Base-by-base conservation (phyloP, 139 green algal species). In the Cymbomonas tetramitiformis region DNA sequence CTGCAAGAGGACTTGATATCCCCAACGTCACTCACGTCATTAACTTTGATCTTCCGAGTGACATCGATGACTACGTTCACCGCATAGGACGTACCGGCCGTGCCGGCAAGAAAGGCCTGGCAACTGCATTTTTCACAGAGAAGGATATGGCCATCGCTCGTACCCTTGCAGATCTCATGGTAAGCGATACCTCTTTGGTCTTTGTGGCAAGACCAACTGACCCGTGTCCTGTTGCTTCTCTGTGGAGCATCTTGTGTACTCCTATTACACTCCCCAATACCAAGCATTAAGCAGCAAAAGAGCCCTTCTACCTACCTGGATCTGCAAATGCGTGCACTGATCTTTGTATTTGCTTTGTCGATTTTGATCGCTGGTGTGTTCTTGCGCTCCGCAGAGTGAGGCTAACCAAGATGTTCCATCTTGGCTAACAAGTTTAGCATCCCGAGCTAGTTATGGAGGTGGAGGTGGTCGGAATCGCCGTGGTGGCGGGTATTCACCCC, bases 61-160 rank as follows among this genome's bases (percentile, higher is more conserved):
- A 91, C 59, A 81, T 92, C 28, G 82, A 90, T 64, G 80, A 88
- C 72, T 92, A 92, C 62, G 78, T 87, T 47, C 83, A 92, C 52
- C 64, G 83, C 53, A 92, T 92, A 41, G 83, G 83, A 4, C 75
- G 83, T 43, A 92, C 83, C 28, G 83, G 83, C 7, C 79, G 83
- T 32, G 83, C 83, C 7, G 91, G 91, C 43, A 94, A 97, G 73
- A 95, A 94, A 78, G 91, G 91, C 19, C 72, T 96, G 55, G 90
- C 91, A 21, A 97, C 90, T 9, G 87, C 82, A 24, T 90, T 98
- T 71, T 97, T 96, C 70, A 72, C 63, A 0, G 85, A 95, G 62
- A 88, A 93, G 64, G 90, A 97, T 64, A 67, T 59, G n/a, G 66
- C 64, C 29, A 57, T 98, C 9, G 84, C 86, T 0, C 64, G 73